Evolutionary conservation across 148 eudicot genomes (phyloP), one percentile per base, ranked within the genome.

Genomic region (Rhododendron vialii): DNA sequence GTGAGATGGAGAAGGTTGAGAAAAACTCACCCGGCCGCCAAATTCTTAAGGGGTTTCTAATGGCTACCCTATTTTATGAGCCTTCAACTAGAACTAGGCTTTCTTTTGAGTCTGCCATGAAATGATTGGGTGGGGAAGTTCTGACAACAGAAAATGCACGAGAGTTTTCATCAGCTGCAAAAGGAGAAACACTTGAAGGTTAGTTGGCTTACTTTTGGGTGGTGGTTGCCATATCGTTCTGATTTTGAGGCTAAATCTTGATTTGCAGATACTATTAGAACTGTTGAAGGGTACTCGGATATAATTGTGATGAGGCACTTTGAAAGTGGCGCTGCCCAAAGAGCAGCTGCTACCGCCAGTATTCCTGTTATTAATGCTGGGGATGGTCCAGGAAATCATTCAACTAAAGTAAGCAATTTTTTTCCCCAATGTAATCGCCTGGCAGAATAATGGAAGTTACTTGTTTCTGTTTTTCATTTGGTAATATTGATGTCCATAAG

Each of bases 331-430:
- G 98, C 99, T 86, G 99, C 99, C 69, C 92, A 75, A 86, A 93
- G 95, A 90, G 98, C 99, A 24, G 98, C 98, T 51, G 63, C 92
- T 22, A 94, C 94, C 22, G 96, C 99, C 30, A 91, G 81, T 84
- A 95, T 96, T 90, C 99, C 98, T 10, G 85, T 96, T 84, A 96
- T 95, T 85, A 96, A 96, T 94, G 99, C 99, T 26, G 99, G 99
- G 80, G 99, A 96, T 88, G 99, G 99, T 86, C 99, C 99, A 18
- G 99, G 99, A n/a, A 98, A 96, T 88, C 99, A 96, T 88, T 98
- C 99, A 84, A 92, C 95, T 87, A 98, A 96, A 93, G 99, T 94
- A 41, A 86, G 78, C 55, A 47, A 53, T 48, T 75, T 24, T 10
- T 80, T 28, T 3, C n/a, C 20, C 28, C 28, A 48, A 82, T n/a